phyloP scores from a whole-genome alignment of 345 rosid genomes.

The Kernera saxatilis region DNA sequence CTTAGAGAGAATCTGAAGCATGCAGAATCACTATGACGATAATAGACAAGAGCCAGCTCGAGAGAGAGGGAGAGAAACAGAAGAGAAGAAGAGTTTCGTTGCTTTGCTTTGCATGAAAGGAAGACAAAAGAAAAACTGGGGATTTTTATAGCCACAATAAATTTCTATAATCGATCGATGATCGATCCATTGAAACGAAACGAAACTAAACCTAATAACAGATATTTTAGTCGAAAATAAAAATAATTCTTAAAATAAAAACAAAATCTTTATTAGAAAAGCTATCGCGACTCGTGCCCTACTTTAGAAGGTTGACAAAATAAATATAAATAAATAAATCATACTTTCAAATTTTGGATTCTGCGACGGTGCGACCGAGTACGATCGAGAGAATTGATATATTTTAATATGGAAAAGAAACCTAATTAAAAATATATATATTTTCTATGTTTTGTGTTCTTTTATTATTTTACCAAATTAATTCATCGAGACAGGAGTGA shows the following conservation, averaged over 20 bases:
- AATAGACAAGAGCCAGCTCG: slow-evolving; percentile 10
- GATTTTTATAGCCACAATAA: background rate
- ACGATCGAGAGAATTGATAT: background rate
- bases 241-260: background rate
- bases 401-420: background rate
- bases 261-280: background rate
- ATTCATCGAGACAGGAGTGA: slow-evolving; percentile 11
- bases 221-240: background rate
- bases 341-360: background rate
- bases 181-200: background rate
- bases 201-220: slow-evolving; percentile 15
- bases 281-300: slow-evolving; percentile 20
- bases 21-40: slow-evolving; percentile 22
- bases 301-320: slow-evolving; percentile 10
- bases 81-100: background rate
- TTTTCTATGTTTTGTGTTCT: slow-evolving; percentile 28
- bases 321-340: background rate
- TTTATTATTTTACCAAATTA: background rate
- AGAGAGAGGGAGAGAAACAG: background rate
- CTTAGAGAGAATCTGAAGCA: slow-evolving; percentile 18
- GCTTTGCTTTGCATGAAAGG: slow-evolving; percentile 24
- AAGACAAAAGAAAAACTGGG: background rate
- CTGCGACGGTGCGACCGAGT: too few species aligned
- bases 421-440: background rate
- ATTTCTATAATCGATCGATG: background rate